Percentiles rank a stretch among this genome's conserved stretches.
phyloP scores from a whole-genome alignment of 225 moss, liverwort and hornwort species.

The Antitrichia curtipendula region DNA sequence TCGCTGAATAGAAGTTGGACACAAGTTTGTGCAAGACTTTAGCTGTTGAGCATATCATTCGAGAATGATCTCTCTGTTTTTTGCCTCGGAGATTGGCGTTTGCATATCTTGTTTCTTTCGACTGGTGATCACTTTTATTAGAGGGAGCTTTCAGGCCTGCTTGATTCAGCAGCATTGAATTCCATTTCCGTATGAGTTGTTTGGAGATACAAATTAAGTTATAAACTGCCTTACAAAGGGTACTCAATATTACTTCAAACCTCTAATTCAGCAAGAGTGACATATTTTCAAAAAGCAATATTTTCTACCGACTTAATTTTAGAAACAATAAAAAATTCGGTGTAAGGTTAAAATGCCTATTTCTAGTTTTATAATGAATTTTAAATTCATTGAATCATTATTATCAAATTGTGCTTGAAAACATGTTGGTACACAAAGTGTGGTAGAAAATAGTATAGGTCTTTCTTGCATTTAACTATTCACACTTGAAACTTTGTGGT shows the following conservation, averaged over 20 bases:
- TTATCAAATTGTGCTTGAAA: neutral
- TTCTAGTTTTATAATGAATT: neutral
- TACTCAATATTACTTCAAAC: neutral
- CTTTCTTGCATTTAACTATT: neutral
- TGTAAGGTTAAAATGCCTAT: too few relatives aligned
- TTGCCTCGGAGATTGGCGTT: neutral
- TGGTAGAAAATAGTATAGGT: too few relatives aligned
- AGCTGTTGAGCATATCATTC: neutral
- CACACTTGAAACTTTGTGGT: neutral
- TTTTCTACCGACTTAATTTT: neutral
- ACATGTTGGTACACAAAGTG: rapidly evolving
- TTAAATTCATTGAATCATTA: neutral
- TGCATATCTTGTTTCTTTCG: too few relatives aligned
- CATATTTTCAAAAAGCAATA: neutral
- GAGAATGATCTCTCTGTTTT: neutral
- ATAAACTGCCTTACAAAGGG: neutral
- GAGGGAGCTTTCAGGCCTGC: neutral
- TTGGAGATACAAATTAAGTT: neutral
- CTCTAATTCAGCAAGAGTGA: too few relatives aligned
- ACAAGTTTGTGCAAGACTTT: neutral
- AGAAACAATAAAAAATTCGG: neutral
- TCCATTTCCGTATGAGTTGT: neutral
- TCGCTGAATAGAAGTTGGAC: neutral
- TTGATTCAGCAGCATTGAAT: neutral
- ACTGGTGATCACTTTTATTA: neutral